These are phyloP conservation scores for Cytospora schulzeri DNA, from an alignment of 2,329 filamentous ascomycete species.

Conservation along the genomic window DNA sequence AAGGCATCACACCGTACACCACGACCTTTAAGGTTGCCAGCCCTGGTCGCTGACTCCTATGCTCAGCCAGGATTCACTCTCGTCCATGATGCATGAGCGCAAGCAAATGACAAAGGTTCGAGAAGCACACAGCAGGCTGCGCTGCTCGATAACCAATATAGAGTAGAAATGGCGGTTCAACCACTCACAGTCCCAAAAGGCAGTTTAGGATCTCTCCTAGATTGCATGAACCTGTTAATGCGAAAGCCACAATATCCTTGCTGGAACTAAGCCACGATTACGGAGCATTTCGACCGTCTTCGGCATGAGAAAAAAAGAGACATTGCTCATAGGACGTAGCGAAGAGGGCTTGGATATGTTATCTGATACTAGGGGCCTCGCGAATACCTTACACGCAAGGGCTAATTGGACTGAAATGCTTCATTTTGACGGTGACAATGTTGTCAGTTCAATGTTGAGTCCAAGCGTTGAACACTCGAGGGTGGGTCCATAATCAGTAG, in stretches of 20 bases:
- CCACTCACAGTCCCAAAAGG: slow-evolving; percentile 12
- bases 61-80: too few species aligned
- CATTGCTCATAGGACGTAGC: not conserved
- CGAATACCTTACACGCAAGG: not conserved
- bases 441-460: not conserved
- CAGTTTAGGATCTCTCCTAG: not conserved
- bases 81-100: too few species aligned
- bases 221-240: not conserved
- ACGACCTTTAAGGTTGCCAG: not conserved
- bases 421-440: not conserved
- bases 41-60: too few species aligned
- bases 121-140: too few species aligned
- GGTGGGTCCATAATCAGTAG: slow-evolving; percentile 4
- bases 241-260: not conserved
- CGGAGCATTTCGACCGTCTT: not conserved
- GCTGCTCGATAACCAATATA: too few species aligned
- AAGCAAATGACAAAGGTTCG: too few species aligned
- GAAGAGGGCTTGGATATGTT: not conserved
- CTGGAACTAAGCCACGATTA: not conserved
- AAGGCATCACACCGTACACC: not conserved
- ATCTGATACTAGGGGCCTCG: not conserved
- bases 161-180: slow-evolving; percentile 11
- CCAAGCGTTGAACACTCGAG: slow-evolving; percentile 5
- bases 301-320: not conserved
- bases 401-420: not conserved